A percentile compares a stretch with the other conserved stretches of the same genome.
phyloP scores from a whole-genome alignment of 108 stramenopile genomes.

The Nannochloropsis oceanica region DNA sequence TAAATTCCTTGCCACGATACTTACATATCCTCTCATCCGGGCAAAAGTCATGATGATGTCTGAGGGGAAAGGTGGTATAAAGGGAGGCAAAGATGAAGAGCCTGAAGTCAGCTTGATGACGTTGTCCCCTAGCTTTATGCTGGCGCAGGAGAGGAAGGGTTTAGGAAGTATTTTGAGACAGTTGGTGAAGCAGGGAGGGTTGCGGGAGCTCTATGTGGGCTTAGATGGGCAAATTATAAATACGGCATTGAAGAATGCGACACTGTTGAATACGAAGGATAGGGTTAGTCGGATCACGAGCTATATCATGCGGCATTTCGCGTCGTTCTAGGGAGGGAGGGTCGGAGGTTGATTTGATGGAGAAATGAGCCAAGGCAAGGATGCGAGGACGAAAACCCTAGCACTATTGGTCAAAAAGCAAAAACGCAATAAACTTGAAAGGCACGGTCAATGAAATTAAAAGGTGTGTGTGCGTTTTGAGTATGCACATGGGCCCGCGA shows the following conservation, averaged over 20 bases:
- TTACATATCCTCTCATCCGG: slow-evolving; percentile 81
- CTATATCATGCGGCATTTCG: not conserved
- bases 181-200: not conserved
- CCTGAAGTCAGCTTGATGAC: not conserved
- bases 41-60: slow-evolving; percentile 77
- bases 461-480: too few relatives aligned
- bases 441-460: too few relatives aligned
- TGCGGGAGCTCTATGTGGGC: not conserved
- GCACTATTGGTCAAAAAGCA: too few relatives aligned
- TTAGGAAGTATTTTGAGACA: not conserved
- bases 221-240: not conserved
- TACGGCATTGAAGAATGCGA: not conserved
- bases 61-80: not conserved
- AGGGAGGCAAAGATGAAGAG: not conserved
- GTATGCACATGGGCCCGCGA: too few relatives aligned
- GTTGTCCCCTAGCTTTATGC: not conserved
- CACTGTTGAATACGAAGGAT: not conserved
- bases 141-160: not conserved
- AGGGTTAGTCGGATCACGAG: not conserved
- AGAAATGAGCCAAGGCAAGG: too few relatives aligned
- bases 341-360: not conserved
- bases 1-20: slow-evolving; percentile 61
- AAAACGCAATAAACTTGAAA: too few relatives aligned
- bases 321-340: not conserved
- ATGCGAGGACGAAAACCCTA: too few relatives aligned